Evolutionary conservation across 2,329 filamentous ascomycete species (phyloP).

Genomic region (Pseudogymnoascus destructans): DNA sequence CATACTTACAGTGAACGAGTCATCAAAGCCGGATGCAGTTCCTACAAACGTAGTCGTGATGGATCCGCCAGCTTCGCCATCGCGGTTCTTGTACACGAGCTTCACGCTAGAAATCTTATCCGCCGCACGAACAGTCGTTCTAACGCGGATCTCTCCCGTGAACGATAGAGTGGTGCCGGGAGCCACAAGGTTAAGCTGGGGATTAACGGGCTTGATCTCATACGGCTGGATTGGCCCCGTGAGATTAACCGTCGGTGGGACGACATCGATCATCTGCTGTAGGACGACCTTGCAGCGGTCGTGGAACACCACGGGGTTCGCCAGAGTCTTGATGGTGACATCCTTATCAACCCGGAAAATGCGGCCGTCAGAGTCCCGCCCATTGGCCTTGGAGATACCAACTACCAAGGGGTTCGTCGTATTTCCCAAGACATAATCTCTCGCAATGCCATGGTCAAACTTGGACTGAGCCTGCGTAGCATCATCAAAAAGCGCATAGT

Average conservation of each 20-base stretch:
- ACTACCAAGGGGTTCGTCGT: slow-evolving; percentile 43
- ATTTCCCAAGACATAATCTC: slow-evolving; percentile 41
- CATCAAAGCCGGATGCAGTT: slow-evolving; percentile 43
- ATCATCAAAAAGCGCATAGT: slow-evolving; percentile 36
- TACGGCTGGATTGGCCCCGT: slow-evolving; percentile 42
- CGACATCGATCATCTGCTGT: slow-evolving; percentile 49
- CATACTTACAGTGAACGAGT: slow-evolving; percentile 40
- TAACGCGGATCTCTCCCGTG: slow-evolving; percentile 43
- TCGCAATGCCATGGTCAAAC: slow-evolving; percentile 45
- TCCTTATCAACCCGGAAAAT: slow-evolving; percentile 45
- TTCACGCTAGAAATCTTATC: slow-evolving; percentile 34
- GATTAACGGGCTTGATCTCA: slow-evolving; percentile 43
- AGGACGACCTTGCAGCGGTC: slow-evolving; percentile 38
- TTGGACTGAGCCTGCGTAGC: slow-evolving; percentile 28
- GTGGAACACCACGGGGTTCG: slow-evolving; percentile 33
- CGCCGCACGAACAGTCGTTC: slow-evolving; percentile 35
- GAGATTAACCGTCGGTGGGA: slow-evolving; percentile 38
- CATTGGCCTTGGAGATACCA: slow-evolving; percentile 33
- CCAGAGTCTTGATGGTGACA: slow-evolving; percentile 38
- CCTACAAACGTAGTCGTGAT: slow-evolving; percentile 36
- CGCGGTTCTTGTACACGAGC: slow-evolving; percentile 43
- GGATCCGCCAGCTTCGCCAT: slow-evolving; percentile 34
- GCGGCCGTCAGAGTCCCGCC: slow-evolving; percentile 40
- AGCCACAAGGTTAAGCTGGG: slow-evolving; percentile 40
- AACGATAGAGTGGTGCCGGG: slow-evolving; percentile 37